Evolutionary conservation across 2,329 filamentous ascomycete species (phyloP).

Genomic region (Pseudopyrenochaeta lycopersici): DNA sequence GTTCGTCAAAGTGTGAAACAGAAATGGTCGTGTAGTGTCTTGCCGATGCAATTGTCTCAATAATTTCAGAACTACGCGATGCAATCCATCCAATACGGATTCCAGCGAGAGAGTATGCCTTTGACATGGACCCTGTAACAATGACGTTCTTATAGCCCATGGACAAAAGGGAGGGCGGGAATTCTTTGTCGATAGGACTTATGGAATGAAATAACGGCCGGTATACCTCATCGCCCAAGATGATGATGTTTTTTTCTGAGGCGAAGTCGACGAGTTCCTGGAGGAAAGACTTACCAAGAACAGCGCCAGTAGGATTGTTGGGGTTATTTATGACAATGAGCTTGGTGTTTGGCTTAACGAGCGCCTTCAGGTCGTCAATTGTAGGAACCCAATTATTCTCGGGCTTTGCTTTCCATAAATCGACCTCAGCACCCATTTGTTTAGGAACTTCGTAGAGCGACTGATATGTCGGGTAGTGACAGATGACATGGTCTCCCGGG

Average conservation of each 20-base stretch:
- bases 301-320: constrained; percentile 82
- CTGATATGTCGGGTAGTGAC: constrained; percentile 84
- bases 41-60: constrained; percentile 70
- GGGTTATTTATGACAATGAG: constrained; percentile 78
- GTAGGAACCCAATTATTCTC: constrained; percentile 73
- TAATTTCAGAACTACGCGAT: constrained; percentile 68
- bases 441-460: constrained; percentile 80
- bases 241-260: constrained; percentile 67
- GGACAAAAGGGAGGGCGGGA: constrained; percentile 74
- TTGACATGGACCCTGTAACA: constrained; percentile 82
- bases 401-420: constrained; percentile 75
- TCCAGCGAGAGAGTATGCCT: constrained; percentile 84
- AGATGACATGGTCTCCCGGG: constrained; percentile 83
- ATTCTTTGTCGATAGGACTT: constrained; percentile 61
- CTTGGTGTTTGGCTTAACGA: constrained; percentile 76
- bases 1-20: constrained; percentile 83
- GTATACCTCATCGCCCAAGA: constrained; percentile 85
- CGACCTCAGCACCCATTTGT: constrained; percentile 78
- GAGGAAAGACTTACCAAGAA: constrained; percentile 70
- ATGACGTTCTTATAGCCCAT: constrained; percentile 76
- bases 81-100: constrained; percentile 86
- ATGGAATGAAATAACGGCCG: constrained; percentile 81
- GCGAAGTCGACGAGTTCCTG: constrained; percentile 71
- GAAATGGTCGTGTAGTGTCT: constrained; percentile 88
- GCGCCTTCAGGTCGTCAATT: constrained; percentile 68